Conservation (phyloP, 805 yeast species). For the Candida nemodendra region DNA sequence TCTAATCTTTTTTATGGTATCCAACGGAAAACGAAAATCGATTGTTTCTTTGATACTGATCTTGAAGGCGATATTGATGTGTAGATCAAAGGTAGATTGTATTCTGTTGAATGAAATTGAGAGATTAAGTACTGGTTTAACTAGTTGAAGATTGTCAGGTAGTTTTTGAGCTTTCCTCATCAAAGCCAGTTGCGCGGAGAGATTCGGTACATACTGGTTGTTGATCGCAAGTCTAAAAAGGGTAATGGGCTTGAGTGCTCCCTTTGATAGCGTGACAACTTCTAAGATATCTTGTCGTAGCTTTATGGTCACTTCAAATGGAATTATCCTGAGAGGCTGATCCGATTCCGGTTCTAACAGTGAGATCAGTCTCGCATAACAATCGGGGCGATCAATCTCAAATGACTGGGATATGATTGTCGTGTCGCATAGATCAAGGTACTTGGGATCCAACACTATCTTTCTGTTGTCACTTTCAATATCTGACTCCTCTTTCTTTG, state of each 20-base stretch:
- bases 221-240: conserved; percentile 6
- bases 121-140: conserved; percentile 4
- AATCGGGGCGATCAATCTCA: background rate
- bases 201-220: conserved; percentile 11
- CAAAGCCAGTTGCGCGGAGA: conserved; percentile 14
- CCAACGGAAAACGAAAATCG: conserved; percentile 13
- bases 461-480: background rate
- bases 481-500: conserved; percentile 4
- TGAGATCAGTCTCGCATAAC: conserved; percentile 4
- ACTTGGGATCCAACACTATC: conserved; percentile 1
- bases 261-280: conserved; percentile 5
- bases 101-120: conserved; percentile 1
- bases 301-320: conserved; percentile 12
- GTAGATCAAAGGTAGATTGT: background rate
- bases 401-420: conserved; percentile 5
- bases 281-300: conserved; percentile 6
- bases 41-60: conserved; percentile 20
- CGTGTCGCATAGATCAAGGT: conserved; percentile 3
- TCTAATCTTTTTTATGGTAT: conserved; percentile 19
- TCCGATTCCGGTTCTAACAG: background rate
- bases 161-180: conserved; percentile 5
- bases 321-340: conserved; percentile 1
- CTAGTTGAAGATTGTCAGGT: conserved; percentile 1
- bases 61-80: conserved; percentile 3
- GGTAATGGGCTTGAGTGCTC: conserved; percentile 7